These are phyloP conservation scores for Austroboletus festivus DNA, from an alignment of 768 basidiomycete species.

Conservation along the genomic window DNA sequence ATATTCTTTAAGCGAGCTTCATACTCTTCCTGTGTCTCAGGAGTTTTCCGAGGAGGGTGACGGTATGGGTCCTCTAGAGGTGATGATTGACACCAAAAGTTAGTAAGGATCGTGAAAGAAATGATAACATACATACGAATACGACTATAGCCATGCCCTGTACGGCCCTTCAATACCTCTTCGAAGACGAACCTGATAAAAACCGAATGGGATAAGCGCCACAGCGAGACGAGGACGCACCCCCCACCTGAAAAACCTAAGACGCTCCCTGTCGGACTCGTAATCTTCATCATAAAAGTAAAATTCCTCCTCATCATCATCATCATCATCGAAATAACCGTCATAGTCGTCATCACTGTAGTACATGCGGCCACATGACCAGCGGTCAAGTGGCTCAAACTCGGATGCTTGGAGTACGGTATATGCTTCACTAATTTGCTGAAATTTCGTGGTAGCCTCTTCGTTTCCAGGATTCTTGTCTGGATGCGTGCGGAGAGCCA, in stretches of 20 bases:
- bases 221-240: neutral
- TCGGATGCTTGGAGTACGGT: conserved; percentile 46
- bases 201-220: conserved; percentile 2
- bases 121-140: conserved; percentile 26
- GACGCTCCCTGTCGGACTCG: conserved; percentile 32
- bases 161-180: conserved; percentile 39
- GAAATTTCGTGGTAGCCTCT: conserved; percentile 66
- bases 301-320: conserved; percentile 30
- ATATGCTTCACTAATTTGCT: conserved; percentile 68
- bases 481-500: conserved; percentile 68
- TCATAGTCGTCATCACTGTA: conserved; percentile 41
- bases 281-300: conserved; percentile 30
- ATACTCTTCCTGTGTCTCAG: conserved; percentile 53
- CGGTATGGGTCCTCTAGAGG: conserved; percentile 20
- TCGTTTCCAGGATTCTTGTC: conserved; percentile 72
- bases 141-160: conserved; percentile 25
- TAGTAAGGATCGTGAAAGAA: conserved; percentile 7
- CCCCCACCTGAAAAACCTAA: conserved; percentile 47
- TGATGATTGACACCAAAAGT: conserved; percentile 1
- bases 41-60: conserved; percentile 11
- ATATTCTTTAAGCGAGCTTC: conserved; percentile 46
- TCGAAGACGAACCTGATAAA: conserved; percentile 48
- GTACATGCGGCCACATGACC: conserved; percentile 19
- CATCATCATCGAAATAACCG: conserved; percentile 21
- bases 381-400: conserved; percentile 21